phyloP scores from a whole-genome alignment of 2,329 filamentous ascomycete genomes.

The Colletotrichum cuscutae region DNA sequence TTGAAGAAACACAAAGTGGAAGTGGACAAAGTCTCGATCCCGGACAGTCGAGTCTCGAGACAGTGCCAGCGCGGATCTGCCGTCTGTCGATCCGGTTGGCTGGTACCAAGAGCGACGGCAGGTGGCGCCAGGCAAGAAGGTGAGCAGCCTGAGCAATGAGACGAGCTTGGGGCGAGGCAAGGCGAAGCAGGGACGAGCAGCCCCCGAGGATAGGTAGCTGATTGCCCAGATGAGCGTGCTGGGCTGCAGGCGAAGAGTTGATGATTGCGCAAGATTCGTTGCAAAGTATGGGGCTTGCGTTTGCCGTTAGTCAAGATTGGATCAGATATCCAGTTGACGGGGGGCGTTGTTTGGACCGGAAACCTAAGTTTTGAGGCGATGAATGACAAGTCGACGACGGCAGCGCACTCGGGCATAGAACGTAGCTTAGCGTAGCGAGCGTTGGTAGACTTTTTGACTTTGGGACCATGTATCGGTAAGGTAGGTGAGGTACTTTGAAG shows the following conservation, averaged over 20 bases:
- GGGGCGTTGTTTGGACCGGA: slow-evolving; percentile 18
- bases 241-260: slow-evolving; percentile 19
- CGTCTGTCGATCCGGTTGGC: slow-evolving; percentile 29
- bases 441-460: not conserved
- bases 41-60: not conserved
- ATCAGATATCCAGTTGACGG: slow-evolving; percentile 21
- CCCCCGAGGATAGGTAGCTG: not conserved
- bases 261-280: slow-evolving; percentile 27
- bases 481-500: not conserved
- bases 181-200: not conserved
- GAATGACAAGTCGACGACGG: not conserved
- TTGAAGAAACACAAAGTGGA: slow-evolving; percentile 30
- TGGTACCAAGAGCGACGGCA: not conserved
- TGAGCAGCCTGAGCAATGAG: slow-evolving; percentile 10
- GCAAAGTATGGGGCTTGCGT: slow-evolving; percentile 32
- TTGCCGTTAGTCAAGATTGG: slow-evolving; percentile 33
- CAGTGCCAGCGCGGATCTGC: not conserved
- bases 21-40: slow-evolving; percentile 21
- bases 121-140: slow-evolving; percentile 24
- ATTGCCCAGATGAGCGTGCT: not conserved
- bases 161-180: slow-evolving; percentile 5
- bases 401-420: not conserved
- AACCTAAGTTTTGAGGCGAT: slow-evolving; percentile 9
- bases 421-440: not conserved
- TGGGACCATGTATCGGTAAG: not conserved